A percentile compares a stretch with the other conserved stretches of the same genome.
phyloP scores from a whole-genome alignment of 306 rosid species.

The Fagus sylvatica region DNA sequence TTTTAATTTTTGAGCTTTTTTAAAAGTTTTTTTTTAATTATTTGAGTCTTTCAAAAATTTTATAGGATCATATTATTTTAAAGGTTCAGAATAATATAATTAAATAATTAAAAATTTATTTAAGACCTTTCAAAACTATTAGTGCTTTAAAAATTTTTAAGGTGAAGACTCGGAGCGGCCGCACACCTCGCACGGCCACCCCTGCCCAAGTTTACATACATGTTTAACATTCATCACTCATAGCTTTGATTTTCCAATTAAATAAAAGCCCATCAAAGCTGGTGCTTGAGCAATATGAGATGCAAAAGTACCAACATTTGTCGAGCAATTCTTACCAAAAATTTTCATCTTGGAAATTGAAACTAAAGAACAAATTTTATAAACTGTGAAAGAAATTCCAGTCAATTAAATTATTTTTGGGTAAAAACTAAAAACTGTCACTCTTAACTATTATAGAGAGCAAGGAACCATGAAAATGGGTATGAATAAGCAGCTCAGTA shows the following conservation, averaged over 20 bases:
- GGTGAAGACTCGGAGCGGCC: too few species aligned
- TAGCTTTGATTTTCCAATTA: neutral
- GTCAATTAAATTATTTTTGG: neutral
- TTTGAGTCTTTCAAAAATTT: too few species aligned
- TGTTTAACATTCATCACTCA: neutral
- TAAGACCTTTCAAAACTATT: too few species aligned
- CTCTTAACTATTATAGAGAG: neutral
- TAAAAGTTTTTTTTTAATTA: too few species aligned
- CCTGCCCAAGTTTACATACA: neutral
- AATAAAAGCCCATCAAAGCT: neutral
- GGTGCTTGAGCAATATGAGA: neutral
- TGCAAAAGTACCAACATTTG: neutral
- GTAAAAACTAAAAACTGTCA: neutral
- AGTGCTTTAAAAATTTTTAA: too few species aligned
- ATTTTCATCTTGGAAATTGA: neutral
- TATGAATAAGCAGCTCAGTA: neutral
- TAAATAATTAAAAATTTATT: too few species aligned
- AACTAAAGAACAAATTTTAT: neutral
- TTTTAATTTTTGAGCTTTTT: too few species aligned
- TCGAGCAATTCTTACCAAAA: neutral
- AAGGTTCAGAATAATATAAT: too few species aligned
- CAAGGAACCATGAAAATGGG: neutral
- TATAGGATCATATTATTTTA: too few species aligned
- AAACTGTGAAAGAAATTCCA: neutral
- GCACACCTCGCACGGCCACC: too few species aligned